Evolutionary conservation across 257 asterid genomes (phyloP), one percentile per base, ranked within the genome.

Genomic region (Ocimum tenuiflorum): DNA sequence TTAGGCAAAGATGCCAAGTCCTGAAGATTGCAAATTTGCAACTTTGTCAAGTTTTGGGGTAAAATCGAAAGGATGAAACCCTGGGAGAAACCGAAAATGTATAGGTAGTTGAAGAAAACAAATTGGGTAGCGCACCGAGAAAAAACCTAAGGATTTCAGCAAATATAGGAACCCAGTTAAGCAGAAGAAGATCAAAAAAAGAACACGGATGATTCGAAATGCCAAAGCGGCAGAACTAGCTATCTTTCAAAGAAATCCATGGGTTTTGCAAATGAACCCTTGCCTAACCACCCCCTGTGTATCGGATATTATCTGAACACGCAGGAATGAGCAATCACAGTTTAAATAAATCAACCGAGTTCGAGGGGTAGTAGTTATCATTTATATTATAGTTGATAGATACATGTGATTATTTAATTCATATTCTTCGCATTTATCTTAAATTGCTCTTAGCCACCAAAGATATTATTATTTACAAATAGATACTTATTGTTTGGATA

Each of bases 21-120:
- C 52, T 41, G 66, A 68, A 75, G 82, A 57, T 23, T 64, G 56
- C 43, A 58, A 46, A 67, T 71, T 75, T 53, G 38, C 43, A 58
- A 46, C 70, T 71, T 75, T 53, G 38, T 22, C 35, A 56, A 68
- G 53, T 46, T 47, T 66, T 48, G 23, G 27, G 69, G 50, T 45
- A 48, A 39, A 61, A 77, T 53, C 39, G 49, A 55, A 67, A 76
- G 47, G 68, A 50, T 62, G 54, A 27, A 22, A 63, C 57, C 57
- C 8, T 67, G 53, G 65, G 71, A 56, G 54, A 63, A 63, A 24
- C 45, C 69, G 75, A 39, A 50, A 48, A 27, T 36, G 52, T 45
- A 8, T 53, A 76, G 65, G 77, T 68, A 13, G 58, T 71, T 60
- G 35, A 72, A 56, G 53, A 56, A 49, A 67, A 45, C 31, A 45